Conservation (phyloP, 305 asterid species). For the Salvia sclarea region DNA sequence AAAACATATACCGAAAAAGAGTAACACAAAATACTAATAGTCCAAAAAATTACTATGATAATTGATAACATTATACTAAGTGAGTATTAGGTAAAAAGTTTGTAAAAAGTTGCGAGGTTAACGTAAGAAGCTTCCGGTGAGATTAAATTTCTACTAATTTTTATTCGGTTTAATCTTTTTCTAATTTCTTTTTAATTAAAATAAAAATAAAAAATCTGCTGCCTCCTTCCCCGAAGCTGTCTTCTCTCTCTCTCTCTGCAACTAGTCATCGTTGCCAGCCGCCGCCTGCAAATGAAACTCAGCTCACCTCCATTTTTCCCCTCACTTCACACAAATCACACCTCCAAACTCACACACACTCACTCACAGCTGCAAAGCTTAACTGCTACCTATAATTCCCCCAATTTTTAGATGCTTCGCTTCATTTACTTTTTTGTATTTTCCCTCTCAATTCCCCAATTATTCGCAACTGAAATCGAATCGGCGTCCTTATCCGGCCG, state of each 20-base stretch:
- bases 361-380: background rate
- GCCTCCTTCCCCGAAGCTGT: slow-evolving; percentile 32
- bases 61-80: no score
- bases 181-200: no score
- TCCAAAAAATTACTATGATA: no score
- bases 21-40: no score
- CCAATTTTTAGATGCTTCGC: slow-evolving; percentile 34
- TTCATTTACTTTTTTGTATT: slow-evolving; percentile 18
- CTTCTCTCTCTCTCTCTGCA: slow-evolving; percentile 10
- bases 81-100: no score
- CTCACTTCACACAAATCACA: background rate
- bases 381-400: background rate
- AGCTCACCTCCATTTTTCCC: background rate
- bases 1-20: no score
- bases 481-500: slow-evolving; percentile 23
- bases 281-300: slow-evolving; percentile 32
- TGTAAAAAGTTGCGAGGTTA: background rate
- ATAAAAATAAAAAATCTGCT: background rate
- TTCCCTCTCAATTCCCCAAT: slow-evolving; percentile 19
- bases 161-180: no score
- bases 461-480: background rate
- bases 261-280: slow-evolving; percentile 10
- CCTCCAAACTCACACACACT: background rate
- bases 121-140: background rate
- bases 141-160: background rate